Base-by-base conservation (phyloP, 2,329 filamentous ascomycete species). In the Madurella mycetomatis region DNA sequence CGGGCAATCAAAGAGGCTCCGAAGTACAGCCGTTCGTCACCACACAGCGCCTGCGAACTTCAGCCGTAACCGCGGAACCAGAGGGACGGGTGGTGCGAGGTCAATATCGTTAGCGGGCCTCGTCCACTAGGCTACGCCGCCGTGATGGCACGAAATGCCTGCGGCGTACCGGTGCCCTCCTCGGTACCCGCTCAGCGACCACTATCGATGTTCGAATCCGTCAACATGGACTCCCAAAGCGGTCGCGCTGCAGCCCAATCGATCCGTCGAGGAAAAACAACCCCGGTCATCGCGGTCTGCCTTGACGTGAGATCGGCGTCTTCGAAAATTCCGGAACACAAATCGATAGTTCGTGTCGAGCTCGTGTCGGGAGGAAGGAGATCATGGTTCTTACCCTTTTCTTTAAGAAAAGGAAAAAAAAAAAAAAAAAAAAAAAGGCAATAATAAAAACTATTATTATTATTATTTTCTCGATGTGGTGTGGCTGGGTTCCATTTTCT, bases 1-100 rank as follows among this genome's bases (percentile, higher is more conserved):
- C 52, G 25, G 54, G 63, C 60, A 65, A 67, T 64, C 62, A 67
- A 63, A 66, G 61, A 68, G 60, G 50, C 57, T 56, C 66, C 67
- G 67, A 69, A 54, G 60, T 67, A 67, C 60, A 62, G 65, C 66
- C 65, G 66, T 58, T 61, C 47, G 54, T 59, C 45, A 51, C 56
- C 57, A 59, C 52, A 51, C 51, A 55, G 40, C 25, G 54, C 43
- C 45, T 52, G 49, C 31, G n/a, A 57, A 37, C 40, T 51, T 31
- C 45, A 62, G 60, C 57, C 53, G 52, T 49, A 56, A 51, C 55
- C 51, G 48, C 48, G 48, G 42, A 46, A 50, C 18, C 44, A 37
- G 11, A 41, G 16, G n/a, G 43, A 32, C 41, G 47, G 30, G 25
- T 45, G 32, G 39, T 32, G 48, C 41, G 44, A 50, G 44, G 40